Evolutionary conservation across 208 protist genomes (phyloP), one percentile per base, ranked within the genome.

Genomic region (Trypanosoma theileri): DNA sequence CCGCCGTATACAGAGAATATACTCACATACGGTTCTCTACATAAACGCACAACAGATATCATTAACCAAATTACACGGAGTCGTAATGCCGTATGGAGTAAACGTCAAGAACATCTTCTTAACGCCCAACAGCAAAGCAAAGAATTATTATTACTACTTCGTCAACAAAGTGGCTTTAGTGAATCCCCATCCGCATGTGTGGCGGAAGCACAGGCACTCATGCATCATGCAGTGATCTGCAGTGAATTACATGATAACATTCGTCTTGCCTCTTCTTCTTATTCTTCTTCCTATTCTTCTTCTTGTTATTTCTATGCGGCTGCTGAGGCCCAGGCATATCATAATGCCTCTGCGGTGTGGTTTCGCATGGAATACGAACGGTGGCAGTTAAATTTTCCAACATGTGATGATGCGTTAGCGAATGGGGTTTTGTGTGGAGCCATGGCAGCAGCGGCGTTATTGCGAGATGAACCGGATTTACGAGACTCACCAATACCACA

Each of bases 291-390:
- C 12, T 14, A 45, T 45, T 14, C 12, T 45, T 45, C 41, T 45
- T 45, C 6, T 45, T 14, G 12, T 42, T 35, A n/a, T 35, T 9
- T 35, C 54, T 59, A 67, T 41, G 48, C 73, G 6, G 21, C 0
- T 26, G 64, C 48, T 13, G 71, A 71, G 45, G 71, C 64, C 28
- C 57, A 77, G 45, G 62, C 65, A 16, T 81, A 81, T 35, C 58
- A 54, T 40, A 9, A 44, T 9, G 69, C 69, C 12, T 44, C 52
- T 13, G 48, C 58, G 19, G 55, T 77, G 11, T 77, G 61, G 63
- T 35, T 71, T 7, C 24, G 45, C 7, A 54, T 77, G 7, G 75
- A 81, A 65, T 41, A 40, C 57, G 75, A 76, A 40, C 44, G 75
- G 8, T 6, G 19, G 35, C 21, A 10, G 17, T 22, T 68, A 14